A percentile compares a stretch with the other conserved stretches of the same genome.
Conservation (phyloP, 1,284 basidiomycete species). For the Irpex sp. region DNA sequence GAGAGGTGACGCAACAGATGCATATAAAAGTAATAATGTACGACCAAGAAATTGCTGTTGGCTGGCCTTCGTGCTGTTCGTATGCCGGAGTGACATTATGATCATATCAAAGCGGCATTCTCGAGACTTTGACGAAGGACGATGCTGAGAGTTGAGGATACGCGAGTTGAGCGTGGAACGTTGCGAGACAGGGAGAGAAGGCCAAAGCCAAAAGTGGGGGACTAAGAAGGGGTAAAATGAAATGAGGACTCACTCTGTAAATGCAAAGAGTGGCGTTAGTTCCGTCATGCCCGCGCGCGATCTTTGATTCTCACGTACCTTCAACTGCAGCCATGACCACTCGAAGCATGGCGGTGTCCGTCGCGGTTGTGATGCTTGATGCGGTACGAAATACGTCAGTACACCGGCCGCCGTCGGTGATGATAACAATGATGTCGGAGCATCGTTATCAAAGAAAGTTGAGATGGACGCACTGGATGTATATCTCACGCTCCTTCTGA, state of each 20-base stretch:
- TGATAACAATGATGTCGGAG: not conserved
- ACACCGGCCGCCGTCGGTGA: not conserved
- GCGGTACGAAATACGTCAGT: constrained; percentile 6
- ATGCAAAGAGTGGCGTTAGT: constrained; percentile 18
- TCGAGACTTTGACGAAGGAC: constrained; percentile 42
- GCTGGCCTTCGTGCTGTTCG: not conserved
- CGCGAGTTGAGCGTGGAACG: constrained; percentile 22
- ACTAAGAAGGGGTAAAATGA: constrained; percentile 22
- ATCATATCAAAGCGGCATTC: constrained; percentile 41
- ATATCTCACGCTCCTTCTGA: constrained; percentile 86
- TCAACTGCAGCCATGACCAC: constrained; percentile 94
- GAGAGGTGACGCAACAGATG: constrained; percentile 16
- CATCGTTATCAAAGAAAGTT: not conserved
- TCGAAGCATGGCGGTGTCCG: constrained; percentile 87
- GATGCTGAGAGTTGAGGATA: constrained; percentile 34
- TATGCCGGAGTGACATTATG: constrained; percentile 6
- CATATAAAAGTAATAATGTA: constrained; percentile 22
- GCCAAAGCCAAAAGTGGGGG: constrained; percentile 21
- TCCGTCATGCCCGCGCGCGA: not conserved
- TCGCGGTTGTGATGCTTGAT: constrained; percentile 84
- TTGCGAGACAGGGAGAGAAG: constrained; percentile 18
- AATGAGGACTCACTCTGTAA: constrained; percentile 68
- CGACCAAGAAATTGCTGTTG: constrained; percentile 13
- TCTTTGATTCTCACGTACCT: constrained; percentile 48
- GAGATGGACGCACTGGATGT: constrained; percentile 70